Conservation (phyloP, 2,329 filamentous ascomycete species). For the Dryadomyces sulphureus region DNA sequence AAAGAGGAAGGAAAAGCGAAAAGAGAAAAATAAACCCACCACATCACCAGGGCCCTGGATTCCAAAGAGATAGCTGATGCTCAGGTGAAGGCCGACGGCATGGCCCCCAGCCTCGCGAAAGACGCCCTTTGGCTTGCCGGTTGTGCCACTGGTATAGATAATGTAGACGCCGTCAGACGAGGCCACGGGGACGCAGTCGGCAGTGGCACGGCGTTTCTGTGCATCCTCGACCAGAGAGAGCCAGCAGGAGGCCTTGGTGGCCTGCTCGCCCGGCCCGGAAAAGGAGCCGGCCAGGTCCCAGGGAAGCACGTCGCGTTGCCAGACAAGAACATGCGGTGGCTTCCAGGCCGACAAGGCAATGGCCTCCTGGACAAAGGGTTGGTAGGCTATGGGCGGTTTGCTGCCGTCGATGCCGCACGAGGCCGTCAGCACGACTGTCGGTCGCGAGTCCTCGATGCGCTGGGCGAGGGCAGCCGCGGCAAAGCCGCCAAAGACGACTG, state of each 20-base stretch:
- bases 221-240: conserved; percentile 60
- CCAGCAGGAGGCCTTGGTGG: conserved; percentile 34
- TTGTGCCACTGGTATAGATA: conserved; percentile 79
- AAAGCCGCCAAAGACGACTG: conserved; percentile 89
- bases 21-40: conserved; percentile 10
- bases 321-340: conserved; percentile 59
- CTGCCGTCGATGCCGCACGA: conserved; percentile 83
- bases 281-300: conserved; percentile 49
- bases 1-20: neutral
- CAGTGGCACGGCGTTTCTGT: conserved; percentile 48
- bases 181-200: conserved; percentile 61
- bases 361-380: conserved; percentile 61
- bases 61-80: conserved; percentile 69
- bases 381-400: conserved; percentile 68
- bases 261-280: conserved; percentile 43
- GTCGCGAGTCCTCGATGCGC: conserved; percentile 69
- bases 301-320: conserved; percentile 63
- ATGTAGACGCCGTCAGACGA: conserved; percentile 76
- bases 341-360: conserved; percentile 54
- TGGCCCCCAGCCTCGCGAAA: conserved; percentile 73
- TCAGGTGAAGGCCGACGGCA: conserved; percentile 70
- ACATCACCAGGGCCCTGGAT: conserved; percentile 76
- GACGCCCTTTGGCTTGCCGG: conserved; percentile 71
- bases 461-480: conserved; percentile 69
- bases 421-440: conserved; percentile 67